A percentile compares a stretch with the other conserved stretches of the same genome.
These are phyloP conservation scores for Gymnopilus dilepis DNA, from an alignment of 768 basidiomycete species.

Conservation along the genomic window DNA sequence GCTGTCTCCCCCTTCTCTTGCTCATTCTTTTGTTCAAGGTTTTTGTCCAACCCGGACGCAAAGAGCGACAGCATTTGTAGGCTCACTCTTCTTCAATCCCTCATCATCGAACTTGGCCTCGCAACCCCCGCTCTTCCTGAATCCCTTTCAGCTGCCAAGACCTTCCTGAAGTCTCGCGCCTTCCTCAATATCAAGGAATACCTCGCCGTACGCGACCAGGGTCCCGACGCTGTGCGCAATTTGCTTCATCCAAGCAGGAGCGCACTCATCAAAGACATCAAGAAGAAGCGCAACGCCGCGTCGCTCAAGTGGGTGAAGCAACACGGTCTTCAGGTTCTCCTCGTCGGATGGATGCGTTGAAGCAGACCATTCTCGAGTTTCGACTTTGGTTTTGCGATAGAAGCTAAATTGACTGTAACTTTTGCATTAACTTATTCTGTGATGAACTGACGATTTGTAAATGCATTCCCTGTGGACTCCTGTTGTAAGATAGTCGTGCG, in stretches of 20 bases:
- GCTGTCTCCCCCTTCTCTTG: background rate
- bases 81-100: constrained; percentile 70
- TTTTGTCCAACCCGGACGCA: constrained; percentile 55
- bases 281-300: constrained; percentile 45
- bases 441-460: background rate
- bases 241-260: constrained; percentile 67
- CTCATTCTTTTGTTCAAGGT: constrained; percentile 37
- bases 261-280: constrained; percentile 67
- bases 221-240: constrained; percentile 61
- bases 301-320: constrained; percentile 66
- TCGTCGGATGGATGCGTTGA: constrained; percentile 56
- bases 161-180: constrained; percentile 64
- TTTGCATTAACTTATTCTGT: background rate
- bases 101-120: constrained; percentile 81
- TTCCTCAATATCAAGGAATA: constrained; percentile 81
- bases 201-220: constrained; percentile 65
- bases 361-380: background rate
- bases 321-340: constrained; percentile 63
- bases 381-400: background rate
- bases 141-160: constrained; percentile 70
- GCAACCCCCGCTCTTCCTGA: constrained; percentile 54
- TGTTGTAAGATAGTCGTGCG: background rate
- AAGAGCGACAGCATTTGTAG: constrained; percentile 48
- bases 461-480: background rate
- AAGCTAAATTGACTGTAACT: background rate